A percentile compares a stretch with the other conserved stretches of the same genome.
Evolutionary conservation across 805 yeast species (phyloP).

Genomic region (Candida maltosa): DNA sequence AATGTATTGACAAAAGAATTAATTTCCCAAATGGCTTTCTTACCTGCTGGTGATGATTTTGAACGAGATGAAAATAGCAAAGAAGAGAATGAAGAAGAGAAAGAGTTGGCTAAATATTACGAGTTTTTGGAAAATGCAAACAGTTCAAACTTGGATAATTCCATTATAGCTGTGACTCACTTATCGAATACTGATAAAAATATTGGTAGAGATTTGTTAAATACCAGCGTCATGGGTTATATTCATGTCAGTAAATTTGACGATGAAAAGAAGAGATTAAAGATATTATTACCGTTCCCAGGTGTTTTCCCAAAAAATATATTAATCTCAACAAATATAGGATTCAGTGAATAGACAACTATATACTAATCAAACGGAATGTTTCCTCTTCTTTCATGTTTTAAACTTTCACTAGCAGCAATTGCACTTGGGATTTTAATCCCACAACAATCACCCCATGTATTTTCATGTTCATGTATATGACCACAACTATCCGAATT

Average conservation of each 20-base stretch:
- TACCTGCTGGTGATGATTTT: constrained; percentile 41
- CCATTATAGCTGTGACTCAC: constrained; percentile 61
- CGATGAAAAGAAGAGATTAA: constrained; percentile 65
- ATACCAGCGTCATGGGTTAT: constrained; percentile 72
- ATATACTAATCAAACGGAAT: constrained; percentile 62
- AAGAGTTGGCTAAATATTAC: constrained; percentile 30
- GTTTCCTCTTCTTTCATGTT: constrained; percentile 20
- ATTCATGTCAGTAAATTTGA: constrained; percentile 71
- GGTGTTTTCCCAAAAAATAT: constrained; percentile 77
- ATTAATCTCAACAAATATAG: constrained; percentile 69
- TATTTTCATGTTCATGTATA: constrained; percentile 27
- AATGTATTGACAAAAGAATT: constrained; percentile 48
- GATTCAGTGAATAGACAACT: constrained; percentile 67
- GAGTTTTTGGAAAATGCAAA: constrained; percentile 40
- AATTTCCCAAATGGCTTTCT: constrained; percentile 32
- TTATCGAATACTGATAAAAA: constrained; percentile 26
- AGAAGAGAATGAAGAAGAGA: constrained; percentile 20
- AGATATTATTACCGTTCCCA: constrained; percentile 82
- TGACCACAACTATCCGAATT: constrained; percentile 20
- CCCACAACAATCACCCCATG: constrained; percentile 99
- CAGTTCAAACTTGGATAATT: constrained; percentile 63
- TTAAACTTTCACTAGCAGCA: constrained; percentile 67
- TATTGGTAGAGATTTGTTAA: constrained; percentile 47
- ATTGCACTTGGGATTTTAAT: constrained; percentile 93
- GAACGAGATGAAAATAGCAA: too few species aligned